Percentiles rank a stretch among this genome's conserved stretches.
Conservation (phyloP, 2,329 filamentous ascomycete species). For the Neonectria neomacrospora region DNA sequence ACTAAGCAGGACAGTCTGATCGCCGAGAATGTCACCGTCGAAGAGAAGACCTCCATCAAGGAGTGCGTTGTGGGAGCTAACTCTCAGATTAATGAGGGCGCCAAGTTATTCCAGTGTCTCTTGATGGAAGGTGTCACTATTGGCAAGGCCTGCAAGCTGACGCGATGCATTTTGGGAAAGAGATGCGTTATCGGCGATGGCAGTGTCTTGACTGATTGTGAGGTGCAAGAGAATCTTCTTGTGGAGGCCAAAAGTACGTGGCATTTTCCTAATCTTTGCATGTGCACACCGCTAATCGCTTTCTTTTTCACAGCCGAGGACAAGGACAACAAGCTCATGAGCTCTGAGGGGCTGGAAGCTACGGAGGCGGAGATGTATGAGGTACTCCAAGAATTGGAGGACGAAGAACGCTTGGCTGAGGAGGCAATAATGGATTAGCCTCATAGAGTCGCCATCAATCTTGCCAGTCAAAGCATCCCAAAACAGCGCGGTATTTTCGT, state of each 20-base stretch:
- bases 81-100: conserved; percentile 87
- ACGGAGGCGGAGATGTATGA: conserved; percentile 71
- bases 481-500: conserved; percentile 6
- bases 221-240: conserved; percentile 90
- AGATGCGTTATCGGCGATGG: conserved; percentile 85
- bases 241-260: conserved; percentile 80
- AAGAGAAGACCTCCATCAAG: conserved; percentile 92
- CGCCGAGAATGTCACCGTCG: conserved; percentile 88
- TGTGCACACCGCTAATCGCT: conserved; percentile 24
- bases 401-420: conserved; percentile 47
- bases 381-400: conserved; percentile 57
- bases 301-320: conserved; percentile 64
- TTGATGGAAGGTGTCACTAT: conserved; percentile 93
- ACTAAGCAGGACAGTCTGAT: conserved; percentile 85
- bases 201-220: conserved; percentile 84
- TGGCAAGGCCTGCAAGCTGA: conserved; percentile 85
- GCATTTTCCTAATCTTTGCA: conserved; percentile 5
- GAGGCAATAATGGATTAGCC: conserved; percentile 41
- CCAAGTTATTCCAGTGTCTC: conserved; percentile 85
- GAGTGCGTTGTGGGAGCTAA: conserved; percentile 89
- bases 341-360: conserved; percentile 72
- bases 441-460: conserved; percentile 4
- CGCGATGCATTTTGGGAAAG: conserved; percentile 86
- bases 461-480: conserved; percentile 5
- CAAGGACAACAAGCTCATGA: conserved; percentile 75